phyloP scores from a whole-genome alignment of 2,329 filamentous ascomycete genomes.

The Penicillium psychrosexuale region DNA sequence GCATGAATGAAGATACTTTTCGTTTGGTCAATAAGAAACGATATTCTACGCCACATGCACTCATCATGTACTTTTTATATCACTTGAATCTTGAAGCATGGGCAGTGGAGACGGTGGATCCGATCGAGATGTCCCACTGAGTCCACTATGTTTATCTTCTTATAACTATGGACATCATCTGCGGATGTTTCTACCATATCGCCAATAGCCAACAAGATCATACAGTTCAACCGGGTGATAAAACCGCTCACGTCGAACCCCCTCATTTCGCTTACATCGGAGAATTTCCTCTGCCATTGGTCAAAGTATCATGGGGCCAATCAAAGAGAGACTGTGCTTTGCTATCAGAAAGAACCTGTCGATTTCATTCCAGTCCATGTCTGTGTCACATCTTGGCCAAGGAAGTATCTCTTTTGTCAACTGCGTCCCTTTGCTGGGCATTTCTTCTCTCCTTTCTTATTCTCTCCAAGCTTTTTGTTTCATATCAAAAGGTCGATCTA shows the following conservation, averaged over 20 bases:
- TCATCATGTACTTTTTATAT: neutral
- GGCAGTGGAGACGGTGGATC: slow-evolving; percentile 4
- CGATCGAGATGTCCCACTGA: slow-evolving; percentile 5
- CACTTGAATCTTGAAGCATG: neutral
- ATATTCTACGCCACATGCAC: neutral
- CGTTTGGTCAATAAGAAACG: neutral
- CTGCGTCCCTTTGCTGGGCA: neutral
- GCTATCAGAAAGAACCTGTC: slow-evolving; percentile 2
- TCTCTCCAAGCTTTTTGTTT: neutral
- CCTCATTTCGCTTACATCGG: slow-evolving; percentile 6
- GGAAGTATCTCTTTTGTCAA: neutral
- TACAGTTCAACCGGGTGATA: no score
- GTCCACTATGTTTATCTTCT: neutral
- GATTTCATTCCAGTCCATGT: neutral
- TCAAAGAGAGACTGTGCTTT: slow-evolving; percentile 3
- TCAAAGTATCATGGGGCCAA: neutral
- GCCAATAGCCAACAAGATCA: no score
- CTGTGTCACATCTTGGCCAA: neutral
- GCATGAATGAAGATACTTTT: neutral
- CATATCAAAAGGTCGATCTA: neutral
- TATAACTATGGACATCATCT: neutral
- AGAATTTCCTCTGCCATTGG: neutral
- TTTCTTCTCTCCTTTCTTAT: neutral
- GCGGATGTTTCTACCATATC: neutral
- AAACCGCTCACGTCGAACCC: neutral